phyloP scores from a whole-genome alignment of 164 flowering plant species.

The Cinnamomum micranthum region DNA sequence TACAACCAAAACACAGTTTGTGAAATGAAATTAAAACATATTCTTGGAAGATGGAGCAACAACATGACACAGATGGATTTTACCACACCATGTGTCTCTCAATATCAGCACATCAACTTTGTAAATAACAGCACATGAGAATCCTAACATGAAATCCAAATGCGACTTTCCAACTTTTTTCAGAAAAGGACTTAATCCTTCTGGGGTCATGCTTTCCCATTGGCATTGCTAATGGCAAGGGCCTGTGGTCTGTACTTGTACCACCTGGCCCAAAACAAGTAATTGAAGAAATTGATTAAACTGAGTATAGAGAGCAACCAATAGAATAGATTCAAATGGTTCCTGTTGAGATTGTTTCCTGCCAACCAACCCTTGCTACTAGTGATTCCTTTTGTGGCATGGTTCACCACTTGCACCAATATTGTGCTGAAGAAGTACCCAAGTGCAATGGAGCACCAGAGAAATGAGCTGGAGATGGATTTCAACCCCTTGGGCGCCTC shows the following conservation, averaged over 20 bases:
- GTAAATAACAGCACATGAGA: background rate
- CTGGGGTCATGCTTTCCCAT: background rate
- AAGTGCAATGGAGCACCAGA: conserved; percentile 49
- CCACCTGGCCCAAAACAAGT: conserved; percentile 38
- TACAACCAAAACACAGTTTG: background rate
- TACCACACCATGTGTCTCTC: background rate
- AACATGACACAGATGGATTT: background rate
- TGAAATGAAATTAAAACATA: background rate
- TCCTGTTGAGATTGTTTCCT: conserved; percentile 46
- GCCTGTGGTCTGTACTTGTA: conserved; percentile 43
- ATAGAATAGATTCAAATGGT: conserved; percentile 52
- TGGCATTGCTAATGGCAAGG: background rate
- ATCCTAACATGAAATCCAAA: background rate
- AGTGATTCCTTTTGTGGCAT: conserved; percentile 26
- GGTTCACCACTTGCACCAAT: conserved; percentile 40
- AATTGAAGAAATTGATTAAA: conserved; percentile 36
- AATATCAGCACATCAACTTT: background rate
- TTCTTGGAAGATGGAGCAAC: background rate
- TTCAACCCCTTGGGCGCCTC: conserved; percentile 45
- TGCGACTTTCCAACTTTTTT: background rate
- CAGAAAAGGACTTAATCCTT: background rate
- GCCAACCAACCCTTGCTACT: conserved; percentile 46
- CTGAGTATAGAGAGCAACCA: conserved; percentile 45
- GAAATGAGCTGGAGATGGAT: conserved; percentile 40
- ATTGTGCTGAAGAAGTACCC: conserved; percentile 51